Conservation (phyloP, 225 moss, liverwort and hornwort species). For the Anthoceros angustus region DNA sequence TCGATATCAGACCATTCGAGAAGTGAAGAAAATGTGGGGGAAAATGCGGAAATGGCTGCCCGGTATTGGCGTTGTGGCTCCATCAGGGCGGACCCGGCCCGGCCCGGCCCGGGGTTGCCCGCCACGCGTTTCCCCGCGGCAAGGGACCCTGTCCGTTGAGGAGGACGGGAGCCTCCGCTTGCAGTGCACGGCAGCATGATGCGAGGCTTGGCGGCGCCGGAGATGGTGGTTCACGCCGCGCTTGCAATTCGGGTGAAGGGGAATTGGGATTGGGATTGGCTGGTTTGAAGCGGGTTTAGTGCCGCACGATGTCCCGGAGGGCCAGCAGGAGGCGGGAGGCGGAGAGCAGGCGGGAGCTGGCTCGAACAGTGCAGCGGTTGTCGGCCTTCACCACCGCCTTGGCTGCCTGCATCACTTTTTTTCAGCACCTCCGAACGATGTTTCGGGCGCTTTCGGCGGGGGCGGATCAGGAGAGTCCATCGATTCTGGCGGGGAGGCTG, state of each 20-base stretch:
- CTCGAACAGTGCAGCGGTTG: not conserved
- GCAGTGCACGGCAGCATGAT: not conserved
- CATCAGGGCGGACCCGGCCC: too few relatives aligned
- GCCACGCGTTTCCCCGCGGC: too few relatives aligned
- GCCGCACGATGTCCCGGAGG: not conserved
- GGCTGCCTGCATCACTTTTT: not conserved
- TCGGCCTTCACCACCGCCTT: not conserved
- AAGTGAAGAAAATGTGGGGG: too few relatives aligned
- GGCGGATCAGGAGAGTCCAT: constrained; percentile 12
- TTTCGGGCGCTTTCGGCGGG: not conserved
- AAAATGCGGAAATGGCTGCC: too few relatives aligned
- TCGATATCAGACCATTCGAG: not conserved
- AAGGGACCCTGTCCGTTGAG: too few relatives aligned
- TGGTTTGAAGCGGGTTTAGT: not conserved
- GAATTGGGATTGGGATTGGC: not conserved
- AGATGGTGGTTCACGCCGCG: not conserved
- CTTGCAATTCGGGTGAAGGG: too few relatives aligned
- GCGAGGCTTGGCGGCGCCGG: not conserved
- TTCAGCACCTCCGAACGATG: not conserved
- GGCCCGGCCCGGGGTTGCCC: too few relatives aligned
- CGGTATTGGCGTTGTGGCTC: too few relatives aligned
- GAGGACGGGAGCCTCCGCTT: too few relatives aligned
- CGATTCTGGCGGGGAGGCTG: constrained; percentile 47
- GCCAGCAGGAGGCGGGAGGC: not conserved
- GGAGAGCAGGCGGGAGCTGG: not conserved